A percentile compares a stretch with the other conserved stretches of the same genome.
phyloP scores from a whole-genome alignment of 257 asterid species.

The Scutellaria barbata region DNA sequence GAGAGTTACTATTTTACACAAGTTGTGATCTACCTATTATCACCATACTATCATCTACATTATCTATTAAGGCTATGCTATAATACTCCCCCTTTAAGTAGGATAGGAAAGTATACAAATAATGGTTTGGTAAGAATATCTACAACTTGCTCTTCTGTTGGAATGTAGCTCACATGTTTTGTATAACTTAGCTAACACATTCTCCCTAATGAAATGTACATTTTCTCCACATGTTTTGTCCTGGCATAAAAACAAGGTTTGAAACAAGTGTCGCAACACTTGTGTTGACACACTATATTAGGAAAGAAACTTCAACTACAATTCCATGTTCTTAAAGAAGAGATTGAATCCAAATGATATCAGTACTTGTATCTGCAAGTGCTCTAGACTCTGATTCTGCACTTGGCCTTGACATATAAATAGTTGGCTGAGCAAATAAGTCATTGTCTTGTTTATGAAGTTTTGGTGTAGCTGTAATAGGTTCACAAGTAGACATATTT shows the following conservation, averaged over 20 bases:
- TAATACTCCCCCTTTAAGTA: no score
- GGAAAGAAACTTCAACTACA: not conserved
- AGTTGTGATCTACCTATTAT: no score
- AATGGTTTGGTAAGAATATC: not conserved
- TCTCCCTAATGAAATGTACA: not conserved
- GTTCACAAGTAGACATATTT: not conserved
- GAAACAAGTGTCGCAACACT: not conserved
- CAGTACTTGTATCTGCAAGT: not conserved
- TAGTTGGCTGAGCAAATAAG: not conserved
- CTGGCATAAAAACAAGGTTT: not conserved
- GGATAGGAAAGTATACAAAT: no score
- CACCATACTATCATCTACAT: no score
- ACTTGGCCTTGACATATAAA: not conserved
- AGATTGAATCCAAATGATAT: not conserved
- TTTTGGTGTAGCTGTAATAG: not conserved
- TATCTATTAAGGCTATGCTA: no score
- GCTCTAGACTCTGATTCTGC: not conserved
- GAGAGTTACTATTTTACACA: no score
- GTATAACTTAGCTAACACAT: not conserved
- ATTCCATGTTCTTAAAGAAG: not conserved
- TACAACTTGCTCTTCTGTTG: not conserved
- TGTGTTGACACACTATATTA: not conserved
- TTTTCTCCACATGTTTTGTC: no score
- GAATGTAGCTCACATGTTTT: not conserved
- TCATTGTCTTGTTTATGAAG: not conserved